Evolutionary conservation across 169 alveolate species (phyloP), one percentile per base, ranked within the genome.

Genomic region (Plasmodium relictum): DNA sequence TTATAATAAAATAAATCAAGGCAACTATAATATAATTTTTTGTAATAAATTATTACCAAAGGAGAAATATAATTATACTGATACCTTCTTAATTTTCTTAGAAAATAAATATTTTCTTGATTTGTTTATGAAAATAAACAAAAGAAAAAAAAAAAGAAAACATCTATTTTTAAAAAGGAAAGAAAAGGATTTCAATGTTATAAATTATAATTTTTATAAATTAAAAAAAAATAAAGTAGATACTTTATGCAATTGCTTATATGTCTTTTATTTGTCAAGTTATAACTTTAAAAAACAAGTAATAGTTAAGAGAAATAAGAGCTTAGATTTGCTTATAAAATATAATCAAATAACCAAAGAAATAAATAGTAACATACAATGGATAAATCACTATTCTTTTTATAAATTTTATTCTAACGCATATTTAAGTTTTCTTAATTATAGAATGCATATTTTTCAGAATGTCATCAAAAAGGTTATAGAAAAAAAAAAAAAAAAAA

Each of bases 301-400:
- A 12, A 50, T 69, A 52, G 6, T n/a, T 16, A 58, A 16, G 22
- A 80, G 90, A 68, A 80, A 80, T 7, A 59, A 59, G n/a, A 54
- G 52, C 50, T 68, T 80, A 9, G 26, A 41, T 7, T 12, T 59
- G 5, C 59, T 59, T 37, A 8, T 42, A 86, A 44, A 70, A 71
- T 86, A 65, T 63, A 20, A 69, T 65, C 24, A 22, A 10, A 50
- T 70, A 44, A 58, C 70, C 5, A 54, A 86, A 48, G 59, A 86
- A 0, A 86, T 86, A 6, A 86, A 86, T 65, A 70, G 20, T 2
- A 71, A 71, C 31, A 65, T 86, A 50, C 24, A 70, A 14, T 86
- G 92, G 92, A 14, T 59, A 24, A 70, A 71, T n/a, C 92, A 86
- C 20, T 73, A 52, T 50, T 70, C 92, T 10, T 86, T 86, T 86